These are phyloP conservation scores for Immersiporthe knoxdaviesiana DNA, from an alignment of 2,329 filamentous ascomycete species.

Conservation along the genomic window DNA sequence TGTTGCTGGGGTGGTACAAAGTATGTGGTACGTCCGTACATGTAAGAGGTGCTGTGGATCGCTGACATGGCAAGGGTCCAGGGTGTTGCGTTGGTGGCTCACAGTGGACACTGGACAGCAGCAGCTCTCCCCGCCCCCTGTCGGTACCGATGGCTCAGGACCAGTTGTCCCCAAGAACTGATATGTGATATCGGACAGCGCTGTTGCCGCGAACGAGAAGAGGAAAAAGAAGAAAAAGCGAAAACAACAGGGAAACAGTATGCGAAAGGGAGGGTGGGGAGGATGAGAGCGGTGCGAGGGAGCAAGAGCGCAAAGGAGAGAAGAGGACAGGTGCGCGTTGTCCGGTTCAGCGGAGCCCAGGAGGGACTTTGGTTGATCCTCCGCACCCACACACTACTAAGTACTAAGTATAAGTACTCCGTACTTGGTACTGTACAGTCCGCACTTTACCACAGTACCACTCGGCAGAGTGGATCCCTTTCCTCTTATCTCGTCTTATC, in stretches of 20 bases:
- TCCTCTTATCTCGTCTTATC: conserved; percentile 1
- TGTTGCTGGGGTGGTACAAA: no score
- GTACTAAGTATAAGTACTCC: no score
- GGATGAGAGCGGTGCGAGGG: no score
- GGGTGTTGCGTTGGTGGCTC: neutral
- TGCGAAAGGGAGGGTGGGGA: neutral
- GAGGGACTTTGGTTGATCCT: neutral
- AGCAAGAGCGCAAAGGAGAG: no score
- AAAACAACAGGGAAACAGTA: neutral
- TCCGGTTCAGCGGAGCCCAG: neutral
- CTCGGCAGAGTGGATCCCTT: neutral
- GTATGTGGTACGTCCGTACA: no score
- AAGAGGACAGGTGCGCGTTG: neutral
- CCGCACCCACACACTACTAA: no score
- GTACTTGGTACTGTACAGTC: no score
- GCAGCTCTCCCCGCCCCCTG: no score
- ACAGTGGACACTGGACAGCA: neutral
- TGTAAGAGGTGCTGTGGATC: no score
- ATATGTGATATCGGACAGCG: neutral
- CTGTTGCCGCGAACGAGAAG: neutral
- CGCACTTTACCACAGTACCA: no score
- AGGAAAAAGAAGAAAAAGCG: neutral
- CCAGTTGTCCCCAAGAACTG: neutral
- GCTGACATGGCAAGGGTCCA: neutral
- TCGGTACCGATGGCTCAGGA: no score